A percentile compares a stretch with the other conserved stretches of the same genome.
These are phyloP conservation scores for Hypoxylon sp. DNA, from an alignment of 2,329 filamentous ascomycete species.

Conservation along the genomic window DNA sequence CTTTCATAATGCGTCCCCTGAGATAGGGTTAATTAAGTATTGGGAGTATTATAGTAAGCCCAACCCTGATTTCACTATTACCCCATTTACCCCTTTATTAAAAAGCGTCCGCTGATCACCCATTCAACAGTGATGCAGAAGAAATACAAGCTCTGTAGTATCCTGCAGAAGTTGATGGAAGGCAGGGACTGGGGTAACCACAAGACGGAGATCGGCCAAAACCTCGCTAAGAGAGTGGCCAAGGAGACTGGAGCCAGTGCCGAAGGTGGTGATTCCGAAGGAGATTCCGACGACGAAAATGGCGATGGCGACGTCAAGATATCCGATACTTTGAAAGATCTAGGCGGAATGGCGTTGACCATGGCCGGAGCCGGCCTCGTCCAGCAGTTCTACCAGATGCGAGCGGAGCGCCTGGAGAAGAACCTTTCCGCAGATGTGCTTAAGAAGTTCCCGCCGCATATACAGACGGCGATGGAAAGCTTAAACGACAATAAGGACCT, in stretches of 20 bases:
- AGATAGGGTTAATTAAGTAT: slow-evolving; percentile 49
- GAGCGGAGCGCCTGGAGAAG: slow-evolving; percentile 48
- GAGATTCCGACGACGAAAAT: slow-evolving; percentile 36
- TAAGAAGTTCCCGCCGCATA: slow-evolving; percentile 50
- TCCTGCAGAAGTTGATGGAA: slow-evolving; percentile 47
- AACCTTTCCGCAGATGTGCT: slow-evolving; percentile 52
- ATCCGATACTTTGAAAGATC: slow-evolving; percentile 36
- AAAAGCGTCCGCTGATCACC: not conserved
- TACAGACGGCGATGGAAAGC: slow-evolving; percentile 53
- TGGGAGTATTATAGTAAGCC: slow-evolving; percentile 51
- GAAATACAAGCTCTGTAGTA: slow-evolving; percentile 52
- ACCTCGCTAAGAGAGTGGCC: slow-evolving; percentile 18
- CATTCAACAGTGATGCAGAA: slow-evolving; percentile 46
- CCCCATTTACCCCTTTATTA: not conserved
- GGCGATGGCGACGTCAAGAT: slow-evolving; percentile 32
- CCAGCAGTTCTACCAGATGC: slow-evolving; percentile 50
- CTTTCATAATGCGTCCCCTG: slow-evolving; percentile 52
- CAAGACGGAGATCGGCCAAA: slow-evolving; percentile 36
- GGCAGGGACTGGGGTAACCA: slow-evolving; percentile 43
- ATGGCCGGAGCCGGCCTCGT: slow-evolving; percentile 46
- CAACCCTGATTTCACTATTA: not conserved
- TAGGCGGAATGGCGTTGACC: slow-evolving; percentile 42
- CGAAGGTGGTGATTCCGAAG: slow-evolving; percentile 35
- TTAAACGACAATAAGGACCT: slow-evolving; percentile 55
- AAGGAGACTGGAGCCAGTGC: slow-evolving; percentile 38